phyloP scores from a whole-genome alignment of 345 rosid genomes.

The Raphanus raphanistrum region DNA sequence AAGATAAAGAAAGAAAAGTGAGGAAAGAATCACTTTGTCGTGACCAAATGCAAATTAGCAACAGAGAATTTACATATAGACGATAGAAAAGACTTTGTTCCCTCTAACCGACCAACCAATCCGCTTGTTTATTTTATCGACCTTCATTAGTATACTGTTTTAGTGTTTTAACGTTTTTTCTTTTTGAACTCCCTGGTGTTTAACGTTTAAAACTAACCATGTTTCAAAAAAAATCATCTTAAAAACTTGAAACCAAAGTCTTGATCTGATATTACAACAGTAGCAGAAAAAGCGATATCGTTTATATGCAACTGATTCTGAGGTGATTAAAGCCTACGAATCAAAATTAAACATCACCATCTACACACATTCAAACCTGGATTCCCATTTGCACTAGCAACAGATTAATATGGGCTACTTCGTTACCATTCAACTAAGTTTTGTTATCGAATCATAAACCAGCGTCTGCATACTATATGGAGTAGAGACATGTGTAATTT shows the following conservation, averaged over 20 bases:
- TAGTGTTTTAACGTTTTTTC: too few relatives aligned
- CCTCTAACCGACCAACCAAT: conserved; percentile 33
- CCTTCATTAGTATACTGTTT: not conserved
- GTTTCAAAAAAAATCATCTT: not conserved
- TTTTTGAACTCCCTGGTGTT: too few relatives aligned
- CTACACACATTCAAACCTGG: not conserved
- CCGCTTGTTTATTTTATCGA: not conserved
- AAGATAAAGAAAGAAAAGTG: conserved; percentile 18
- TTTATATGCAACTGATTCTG: not conserved
- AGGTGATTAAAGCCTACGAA: not conserved
- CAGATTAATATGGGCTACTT: not conserved
- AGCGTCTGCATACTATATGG: not conserved
- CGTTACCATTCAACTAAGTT: not conserved
- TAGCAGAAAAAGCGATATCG: not conserved
- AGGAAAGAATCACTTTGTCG: conserved; percentile 39
- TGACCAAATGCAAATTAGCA: conserved; percentile 40
- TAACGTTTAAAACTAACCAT: not conserved
- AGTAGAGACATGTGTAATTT: not conserved
- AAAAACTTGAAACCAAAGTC: not conserved
- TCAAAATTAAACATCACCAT: not conserved
- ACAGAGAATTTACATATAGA: conserved; percentile 20
- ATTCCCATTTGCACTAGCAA: not conserved
- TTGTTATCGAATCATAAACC: not conserved
- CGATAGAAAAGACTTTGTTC: not conserved
- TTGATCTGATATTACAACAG: not conserved